phyloP scores from a whole-genome alignment of 805 yeast genomes.

The Sungouiozyma ichnusensis region DNA sequence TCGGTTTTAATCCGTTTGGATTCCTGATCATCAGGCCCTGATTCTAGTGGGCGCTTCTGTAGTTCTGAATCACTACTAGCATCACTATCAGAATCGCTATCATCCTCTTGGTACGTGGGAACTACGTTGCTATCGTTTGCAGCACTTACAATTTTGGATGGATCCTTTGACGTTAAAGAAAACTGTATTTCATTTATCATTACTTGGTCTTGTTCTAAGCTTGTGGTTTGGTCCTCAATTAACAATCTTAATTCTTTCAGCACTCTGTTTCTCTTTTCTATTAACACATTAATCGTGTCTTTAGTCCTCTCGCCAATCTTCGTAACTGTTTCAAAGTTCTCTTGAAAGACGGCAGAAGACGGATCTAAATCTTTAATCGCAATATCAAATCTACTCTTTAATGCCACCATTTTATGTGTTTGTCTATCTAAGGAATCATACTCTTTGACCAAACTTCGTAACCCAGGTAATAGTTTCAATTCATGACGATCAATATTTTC shows the following conservation, averaged over 20 bases:
- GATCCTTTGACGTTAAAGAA: slow-evolving; percentile 18
- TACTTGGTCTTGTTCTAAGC: slow-evolving; percentile 23
- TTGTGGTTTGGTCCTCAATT: slow-evolving; percentile 18
- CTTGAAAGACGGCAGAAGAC: slow-evolving; percentile 20
- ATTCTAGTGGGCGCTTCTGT: neutral
- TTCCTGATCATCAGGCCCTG: neutral
- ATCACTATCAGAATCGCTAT: slow-evolving; percentile 6
- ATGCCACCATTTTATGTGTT: slow-evolving; percentile 16
- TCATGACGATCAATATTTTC: neutral
- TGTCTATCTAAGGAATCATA: slow-evolving; percentile 15
- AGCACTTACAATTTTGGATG: slow-evolving; percentile 4
- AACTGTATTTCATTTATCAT: slow-evolving; percentile 21
- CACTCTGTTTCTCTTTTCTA: slow-evolving; percentile 20
- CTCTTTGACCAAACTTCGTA: slow-evolving; percentile 20
- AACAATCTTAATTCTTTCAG: slow-evolving; percentile 18
- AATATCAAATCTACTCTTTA: slow-evolving; percentile 22
- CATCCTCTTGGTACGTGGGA: slow-evolving; percentile 24
- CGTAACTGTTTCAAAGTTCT: slow-evolving; percentile 24
- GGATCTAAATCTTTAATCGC: slow-evolving; percentile 21
- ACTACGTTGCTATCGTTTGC: slow-evolving; percentile 13
- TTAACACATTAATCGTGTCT: slow-evolving; percentile 21
- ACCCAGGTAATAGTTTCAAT: slow-evolving; percentile 19
- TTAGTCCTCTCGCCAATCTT: slow-evolving; percentile 24
- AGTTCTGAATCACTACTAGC: neutral
- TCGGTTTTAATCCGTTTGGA: neutral